Evolutionary conservation across 495 filamentous ascomycete genomes (phyloP).

Genomic region (Hypoxylon perforatum): DNA sequence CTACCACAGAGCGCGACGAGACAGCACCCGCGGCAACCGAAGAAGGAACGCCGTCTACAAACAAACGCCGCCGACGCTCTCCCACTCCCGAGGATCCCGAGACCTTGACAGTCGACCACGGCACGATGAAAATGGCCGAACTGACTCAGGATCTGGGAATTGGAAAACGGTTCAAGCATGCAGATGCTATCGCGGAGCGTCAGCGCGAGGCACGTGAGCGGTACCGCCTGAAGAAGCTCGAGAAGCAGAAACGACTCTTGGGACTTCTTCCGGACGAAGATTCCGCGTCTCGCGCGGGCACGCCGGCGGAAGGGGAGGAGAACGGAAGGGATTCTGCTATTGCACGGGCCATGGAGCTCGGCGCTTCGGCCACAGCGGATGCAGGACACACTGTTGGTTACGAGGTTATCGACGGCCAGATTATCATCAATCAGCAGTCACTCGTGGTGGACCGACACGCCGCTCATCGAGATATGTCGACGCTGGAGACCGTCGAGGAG

Average conservation of each 20-base stretch:
- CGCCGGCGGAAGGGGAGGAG: constrained; percentile 31
- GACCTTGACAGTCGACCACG: constrained; percentile 72
- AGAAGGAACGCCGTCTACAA: constrained; percentile 32
- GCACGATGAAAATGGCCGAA: constrained; percentile 82
- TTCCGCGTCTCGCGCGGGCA: constrained; percentile 12
- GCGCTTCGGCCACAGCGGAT: constrained; percentile 32
- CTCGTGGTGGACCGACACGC: constrained; percentile 84
- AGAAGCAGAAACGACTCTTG: constrained; percentile 47
- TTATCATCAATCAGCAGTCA: constrained; percentile 81
- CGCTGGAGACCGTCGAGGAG: constrained; percentile 76
- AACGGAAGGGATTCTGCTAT: constrained; percentile 30
- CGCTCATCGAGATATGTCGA: constrained; percentile 37
- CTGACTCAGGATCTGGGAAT: constrained; percentile 79
- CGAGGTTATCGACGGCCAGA: constrained; percentile 83
- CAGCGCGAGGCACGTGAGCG: constrained; percentile 55
- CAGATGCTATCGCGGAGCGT: constrained; percentile 64
- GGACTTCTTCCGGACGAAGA: constrained; percentile 31
- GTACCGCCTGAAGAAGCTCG: constrained; percentile 45
- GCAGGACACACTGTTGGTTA: constrained; percentile 62
- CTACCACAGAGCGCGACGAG: constrained; percentile 6
- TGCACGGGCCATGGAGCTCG: constrained; percentile 40
- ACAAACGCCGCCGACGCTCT: constrained; percentile 55
- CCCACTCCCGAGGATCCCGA: constrained; percentile 84
- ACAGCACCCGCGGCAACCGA: constrained; percentile 27
- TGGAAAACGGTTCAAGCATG: constrained; percentile 82